Base-by-base conservation (phyloP, 1,139 yeast species). In the Candida tetrigidarum region DNA sequence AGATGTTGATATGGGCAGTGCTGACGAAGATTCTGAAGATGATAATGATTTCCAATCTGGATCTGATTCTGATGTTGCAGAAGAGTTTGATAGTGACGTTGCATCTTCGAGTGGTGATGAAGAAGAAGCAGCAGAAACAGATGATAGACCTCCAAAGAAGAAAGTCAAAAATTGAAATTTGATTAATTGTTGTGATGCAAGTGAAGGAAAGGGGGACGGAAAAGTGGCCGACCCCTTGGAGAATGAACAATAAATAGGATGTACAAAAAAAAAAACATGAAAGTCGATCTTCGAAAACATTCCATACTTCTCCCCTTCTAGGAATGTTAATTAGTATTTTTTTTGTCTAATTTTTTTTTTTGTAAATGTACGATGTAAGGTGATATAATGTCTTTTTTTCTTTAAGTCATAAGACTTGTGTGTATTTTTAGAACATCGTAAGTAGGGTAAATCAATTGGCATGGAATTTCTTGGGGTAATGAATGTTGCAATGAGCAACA, bases 1-100 rank as follows among this genome's bases (percentile, higher is more conserved):
- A 9, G 84, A 76, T 47, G 84, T 74, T 28, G 92, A 85, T 60
- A 80, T 84, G 86, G 90, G 87, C 51, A 81, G 87, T 52, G 87
- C 86, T 9, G 81, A 78, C 33, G 87, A 78, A 50, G 95, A 82
- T 33, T 87, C 80, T 46, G 86, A 83, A 53, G 86, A 76, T 28
- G 87, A 83, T 60, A 90, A 77, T 51, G 91, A 81, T 55, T 84
- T 84, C 64, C 76, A 82, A 25, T 80, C 79, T 8, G 84, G 77
- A 22, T 80, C 82, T 5, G 84, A 74, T 28, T 74, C 80, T 10
- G 96, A 88, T 54, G 87, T 85, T 39, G 96, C 96, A 3, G 97
- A 89, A 65, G 97, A 90, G 63, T 90, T 76, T 56, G 96, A 90
- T 60, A 67, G 61, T 29, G 69, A 53, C 29, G 65, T 64, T 23